Base-by-base conservation (phyloP, 805 yeast species). In the Brettanomyces custersianus region DNA sequence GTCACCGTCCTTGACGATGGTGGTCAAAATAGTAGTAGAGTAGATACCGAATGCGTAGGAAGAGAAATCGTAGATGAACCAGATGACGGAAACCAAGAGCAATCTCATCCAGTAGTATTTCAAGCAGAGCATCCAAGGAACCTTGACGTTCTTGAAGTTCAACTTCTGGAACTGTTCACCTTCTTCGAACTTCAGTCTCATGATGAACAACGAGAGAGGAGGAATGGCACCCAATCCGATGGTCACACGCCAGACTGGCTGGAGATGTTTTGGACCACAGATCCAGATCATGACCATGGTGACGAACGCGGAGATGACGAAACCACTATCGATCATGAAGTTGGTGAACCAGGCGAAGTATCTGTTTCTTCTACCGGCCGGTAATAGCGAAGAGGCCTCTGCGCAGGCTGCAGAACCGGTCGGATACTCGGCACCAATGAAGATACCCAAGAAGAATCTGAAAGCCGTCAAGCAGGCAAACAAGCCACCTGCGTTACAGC, bases 401-500 rank as follows among this genome's bases (percentile, higher is more conserved):
- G 96, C 87, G 47, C 94, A 85, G 25, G 94, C 94, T 15, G 88
- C 90, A 7, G 95, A 80, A 31, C 95, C 88, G 11, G 94, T 80
- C 32, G 96, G 95, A 54, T 88, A 88, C 61, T 88, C 97, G 34
- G 94, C 88, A 49, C 97, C 97, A 48, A 90, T 83, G 49, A 88
- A 94, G 44, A 85, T 66, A 61, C 97, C 97, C 35, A 88, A 63
- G 60, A 88, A 79, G 58, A 84, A 84, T 58, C 97, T 72, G 29
- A 80, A 85, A 8, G 79, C 80, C 7, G 94, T 84, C 37, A 88
- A 61, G 16, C 92, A 90, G 12, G 86, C 79, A 42, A 90, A 74
- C 65, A 88, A 70, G 27, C 96, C 95, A 34, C 71, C 65, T 4
- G 84, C 71, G 24, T 76, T 62, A 31, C 79, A 79, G 29, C 57